Conservation (phyloP, 345 rosid genomes). For the Trapa incisa region DNA sequence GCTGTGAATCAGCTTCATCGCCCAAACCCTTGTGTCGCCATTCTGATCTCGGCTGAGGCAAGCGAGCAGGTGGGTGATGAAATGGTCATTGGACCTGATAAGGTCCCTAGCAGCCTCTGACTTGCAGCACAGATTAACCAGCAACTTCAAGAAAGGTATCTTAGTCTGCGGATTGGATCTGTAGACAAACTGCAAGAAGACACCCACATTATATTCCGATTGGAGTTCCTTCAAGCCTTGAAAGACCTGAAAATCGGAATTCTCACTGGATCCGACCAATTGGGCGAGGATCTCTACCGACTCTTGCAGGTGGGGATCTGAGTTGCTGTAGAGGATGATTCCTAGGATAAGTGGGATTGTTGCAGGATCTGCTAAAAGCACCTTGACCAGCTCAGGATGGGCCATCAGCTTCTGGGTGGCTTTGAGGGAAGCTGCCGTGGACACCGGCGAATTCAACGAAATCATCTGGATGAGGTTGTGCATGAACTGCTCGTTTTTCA, state of each 20-base stretch:
- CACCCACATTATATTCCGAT: slow-evolving; percentile 27
- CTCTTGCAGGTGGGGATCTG: slow-evolving; percentile 26
- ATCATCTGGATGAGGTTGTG: slow-evolving; percentile 31
- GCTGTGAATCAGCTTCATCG: slow-evolving; percentile 26
- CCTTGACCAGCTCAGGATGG: slow-evolving; percentile 22
- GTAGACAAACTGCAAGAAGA: slow-evolving; percentile 22
- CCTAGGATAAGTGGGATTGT: slow-evolving; percentile 28
- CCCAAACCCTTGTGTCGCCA: slow-evolving; percentile 22
- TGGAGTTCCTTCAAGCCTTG: slow-evolving; percentile 36
- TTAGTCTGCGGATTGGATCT: slow-evolving; percentile 20
- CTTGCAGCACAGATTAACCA: slow-evolving; percentile 31
- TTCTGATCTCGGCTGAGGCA: slow-evolving; percentile 17
- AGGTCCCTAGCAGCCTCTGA: slow-evolving; percentile 23
- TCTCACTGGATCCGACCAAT: slow-evolving; percentile 21
- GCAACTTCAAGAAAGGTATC: slow-evolving; percentile 31
- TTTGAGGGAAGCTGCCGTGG: slow-evolving; percentile 27
- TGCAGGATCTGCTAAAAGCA: slow-evolving; percentile 23
- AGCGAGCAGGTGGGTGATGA: slow-evolving; percentile 26
- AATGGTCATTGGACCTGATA: slow-evolving; percentile 17
- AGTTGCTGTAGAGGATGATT: slow-evolving; percentile 19
- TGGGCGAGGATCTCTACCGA: slow-evolving; percentile 35
- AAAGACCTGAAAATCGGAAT: slow-evolving; percentile 19
- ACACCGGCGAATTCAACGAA: slow-evolving; percentile 28
- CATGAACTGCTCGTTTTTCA: slow-evolving; percentile 27
- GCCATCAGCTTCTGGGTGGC: slow-evolving; percentile 31